Conservation (phyloP, 345 rosid species). For the Moringa oleifera region DNA sequence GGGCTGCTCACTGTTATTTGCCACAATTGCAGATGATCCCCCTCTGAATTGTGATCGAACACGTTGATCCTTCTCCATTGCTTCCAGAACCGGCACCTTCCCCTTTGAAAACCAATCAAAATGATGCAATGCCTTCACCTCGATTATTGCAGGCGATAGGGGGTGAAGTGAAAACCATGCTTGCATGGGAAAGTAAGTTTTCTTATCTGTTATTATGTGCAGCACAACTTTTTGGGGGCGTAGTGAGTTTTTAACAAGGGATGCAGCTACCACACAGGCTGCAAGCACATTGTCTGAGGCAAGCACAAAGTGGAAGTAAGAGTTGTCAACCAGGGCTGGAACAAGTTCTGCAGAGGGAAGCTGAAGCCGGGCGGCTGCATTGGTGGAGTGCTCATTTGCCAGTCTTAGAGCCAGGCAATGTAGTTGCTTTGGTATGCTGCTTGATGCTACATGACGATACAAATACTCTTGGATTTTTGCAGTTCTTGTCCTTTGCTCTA, state of each 20-base stretch:
- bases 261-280: slow-evolving; percentile 76
- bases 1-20: slow-evolving; percentile 59
- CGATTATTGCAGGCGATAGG: slow-evolving; percentile 71
- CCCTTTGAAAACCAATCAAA: slow-evolving; percentile 96
- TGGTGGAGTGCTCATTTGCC: slow-evolving; percentile 83
- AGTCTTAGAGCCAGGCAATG: slow-evolving; percentile 78
- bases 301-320: slow-evolving; percentile 74
- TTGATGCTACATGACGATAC: slow-evolving; percentile 88
- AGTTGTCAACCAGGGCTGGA: slow-evolving; percentile 77
- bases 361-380: slow-evolving; percentile 94
- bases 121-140: slow-evolving; percentile 96
- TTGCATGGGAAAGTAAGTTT: slow-evolving; percentile 94
- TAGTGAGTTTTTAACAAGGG: slow-evolving; percentile 62
- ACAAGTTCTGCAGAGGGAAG: slow-evolving; percentile 78
- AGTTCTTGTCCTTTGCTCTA: slow-evolving; percentile 86
- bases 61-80: slow-evolving; percentile 91
- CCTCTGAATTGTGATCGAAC: slow-evolving; percentile 90
- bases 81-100: slow-evolving; percentile 90
- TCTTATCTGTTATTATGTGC: slow-evolving; percentile 87
- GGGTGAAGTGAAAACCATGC: slow-evolving; percentile 97
- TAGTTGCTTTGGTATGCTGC: slow-evolving; percentile 94
- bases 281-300: slow-evolving; percentile 97
- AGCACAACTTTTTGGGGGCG: slow-evolving; percentile 63
- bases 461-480: slow-evolving; percentile 92
- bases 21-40: slow-evolving; percentile 81